Percentiles rank a stretch among this genome's conserved stretches.
Conservation (phyloP, 768 basidiomycete species). For the Lactarius hengduanensis region DNA sequence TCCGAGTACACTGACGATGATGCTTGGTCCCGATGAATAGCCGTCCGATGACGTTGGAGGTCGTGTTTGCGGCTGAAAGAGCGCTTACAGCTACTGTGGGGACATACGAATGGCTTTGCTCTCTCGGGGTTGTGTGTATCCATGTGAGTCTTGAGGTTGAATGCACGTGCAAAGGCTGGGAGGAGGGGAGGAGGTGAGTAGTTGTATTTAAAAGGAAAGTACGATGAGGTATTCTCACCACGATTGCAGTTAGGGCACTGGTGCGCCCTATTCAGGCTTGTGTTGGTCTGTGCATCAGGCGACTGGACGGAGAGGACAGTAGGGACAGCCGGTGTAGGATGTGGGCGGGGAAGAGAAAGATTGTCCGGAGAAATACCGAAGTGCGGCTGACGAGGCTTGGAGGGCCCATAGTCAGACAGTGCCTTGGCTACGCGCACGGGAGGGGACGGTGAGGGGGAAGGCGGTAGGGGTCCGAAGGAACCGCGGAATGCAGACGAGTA, state of each 20-base stretch:
- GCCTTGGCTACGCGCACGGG: constrained; percentile 29
- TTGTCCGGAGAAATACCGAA: constrained; percentile 32
- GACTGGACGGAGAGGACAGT: constrained; percentile 39
- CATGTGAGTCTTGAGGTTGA: constrained; percentile 94
- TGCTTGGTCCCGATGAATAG: constrained; percentile 55
- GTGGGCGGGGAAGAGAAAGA: constrained; percentile 49
- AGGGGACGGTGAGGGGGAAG: constrained; percentile 22
- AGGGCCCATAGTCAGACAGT: constrained; percentile 26
- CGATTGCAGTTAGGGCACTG: constrained; percentile 72
- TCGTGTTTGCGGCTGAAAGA: constrained; percentile 96
- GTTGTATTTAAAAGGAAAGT: constrained; percentile 6
- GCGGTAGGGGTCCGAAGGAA: constrained; percentile 25
- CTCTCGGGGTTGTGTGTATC: constrained; percentile 93
- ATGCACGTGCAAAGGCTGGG: constrained; percentile 86
- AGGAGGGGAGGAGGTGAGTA: constrained; percentile 14
- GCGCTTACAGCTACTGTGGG: constrained; percentile 79
- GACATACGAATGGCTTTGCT: constrained; percentile 85
- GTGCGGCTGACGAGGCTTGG: constrained; percentile 32
- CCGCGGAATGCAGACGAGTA: constrained; percentile 27
- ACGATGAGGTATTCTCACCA: constrained; percentile 43
- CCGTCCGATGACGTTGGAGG: constrained; percentile 82
- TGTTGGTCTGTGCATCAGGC: constrained; percentile 41
- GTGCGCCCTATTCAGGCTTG: constrained; percentile 76
- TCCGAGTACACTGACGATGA: constrained; percentile 30
- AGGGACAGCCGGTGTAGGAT: constrained; percentile 46